These are phyloP conservation scores for Podospora conica DNA, from an alignment of 495 filamentous ascomycete genomes.

Conservation along the genomic window DNA sequence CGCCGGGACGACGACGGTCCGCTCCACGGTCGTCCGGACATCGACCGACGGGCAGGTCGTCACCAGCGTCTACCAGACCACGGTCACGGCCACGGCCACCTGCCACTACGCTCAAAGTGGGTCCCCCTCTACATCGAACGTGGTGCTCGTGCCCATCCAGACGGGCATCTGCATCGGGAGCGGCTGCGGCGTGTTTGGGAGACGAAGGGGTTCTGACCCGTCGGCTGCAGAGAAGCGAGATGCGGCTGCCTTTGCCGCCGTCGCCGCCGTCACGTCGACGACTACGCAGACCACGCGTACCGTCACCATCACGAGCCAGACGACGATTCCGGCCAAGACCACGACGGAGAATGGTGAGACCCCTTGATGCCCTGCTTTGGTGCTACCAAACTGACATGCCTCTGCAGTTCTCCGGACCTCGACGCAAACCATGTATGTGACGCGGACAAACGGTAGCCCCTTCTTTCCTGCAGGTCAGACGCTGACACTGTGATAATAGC, in stretches of 20 bases:
- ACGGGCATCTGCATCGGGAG: slow-evolving; percentile 3
- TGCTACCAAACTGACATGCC: slow-evolving; percentile 7
- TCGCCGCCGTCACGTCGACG: slow-evolving; percentile 33
- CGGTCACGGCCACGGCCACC: slow-evolving; percentile 26
- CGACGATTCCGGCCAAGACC: slow-evolving; percentile 30
- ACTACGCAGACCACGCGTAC: slow-evolving; percentile 39
- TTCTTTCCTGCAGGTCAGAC: neutral
- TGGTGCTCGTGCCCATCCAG: neutral
- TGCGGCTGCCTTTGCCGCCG: slow-evolving; percentile 19
- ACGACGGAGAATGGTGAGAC: slow-evolving; percentile 34
- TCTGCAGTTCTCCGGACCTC: slow-evolving; percentile 29
- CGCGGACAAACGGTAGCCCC: neutral
- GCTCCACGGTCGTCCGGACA: slow-evolving; percentile 31
- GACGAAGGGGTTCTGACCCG: slow-evolving; percentile 9
- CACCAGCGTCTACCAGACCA: slow-evolving; percentile 33
- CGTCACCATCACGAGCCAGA: slow-evolving; percentile 32
- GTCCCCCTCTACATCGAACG: neutral
- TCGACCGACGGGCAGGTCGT: slow-evolving; percentile 29
- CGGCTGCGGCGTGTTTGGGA: neutral
- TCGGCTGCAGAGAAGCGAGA: slow-evolving; percentile 18
- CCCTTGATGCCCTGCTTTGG: neutral
- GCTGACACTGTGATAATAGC: slow-evolving; percentile 12
- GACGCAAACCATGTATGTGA: slow-evolving; percentile 38
- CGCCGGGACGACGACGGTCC: slow-evolving; percentile 26
- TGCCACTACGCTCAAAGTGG: slow-evolving; percentile 31